Percentiles rank a stretch among this genome's conserved stretches.
Conservation (phyloP, 306 rosid genomes). For the Quercus alba region DNA sequence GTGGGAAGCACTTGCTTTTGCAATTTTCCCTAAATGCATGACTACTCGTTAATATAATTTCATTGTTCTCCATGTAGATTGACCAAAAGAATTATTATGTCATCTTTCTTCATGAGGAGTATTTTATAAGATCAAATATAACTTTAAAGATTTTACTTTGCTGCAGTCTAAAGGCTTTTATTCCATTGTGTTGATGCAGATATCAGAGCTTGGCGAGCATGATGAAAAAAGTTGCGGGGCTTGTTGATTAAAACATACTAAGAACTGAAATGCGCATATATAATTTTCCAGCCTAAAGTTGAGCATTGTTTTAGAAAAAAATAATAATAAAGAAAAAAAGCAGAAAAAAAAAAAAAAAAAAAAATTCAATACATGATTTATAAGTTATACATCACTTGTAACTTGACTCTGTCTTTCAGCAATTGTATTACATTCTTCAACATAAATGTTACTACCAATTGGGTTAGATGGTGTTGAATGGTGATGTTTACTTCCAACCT, state of each 20-base stretch:
- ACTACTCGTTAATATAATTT: not conserved
- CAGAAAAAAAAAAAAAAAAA: not conserved
- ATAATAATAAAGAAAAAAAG: not conserved
- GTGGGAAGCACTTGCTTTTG: slow-evolving; percentile 3
- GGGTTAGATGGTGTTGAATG: not conserved
- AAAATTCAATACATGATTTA: not conserved
- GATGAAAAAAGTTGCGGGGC: not conserved
- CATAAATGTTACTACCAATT: not conserved
- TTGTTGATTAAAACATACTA: not conserved
- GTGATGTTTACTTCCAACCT: too few species aligned
- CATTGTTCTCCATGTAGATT: not conserved
- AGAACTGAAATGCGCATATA: not conserved
- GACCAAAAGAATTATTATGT: not conserved
- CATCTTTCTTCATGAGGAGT: not conserved
- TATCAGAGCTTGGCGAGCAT: not conserved
- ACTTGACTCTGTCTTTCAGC: not conserved
- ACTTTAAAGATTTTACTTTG: not conserved
- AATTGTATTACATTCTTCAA: not conserved
- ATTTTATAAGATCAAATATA: too few species aligned
- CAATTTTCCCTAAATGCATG: not conserved
- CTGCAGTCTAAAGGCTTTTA: not conserved
- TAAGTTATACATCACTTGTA: not conserved
- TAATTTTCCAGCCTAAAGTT: not conserved
- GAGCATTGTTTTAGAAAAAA: not conserved
- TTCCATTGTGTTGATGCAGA: not conserved